These are phyloP conservation scores for Colletotrichum horii DNA, from an alignment of 2,329 filamentous ascomycete species.

Conservation along the genomic window DNA sequence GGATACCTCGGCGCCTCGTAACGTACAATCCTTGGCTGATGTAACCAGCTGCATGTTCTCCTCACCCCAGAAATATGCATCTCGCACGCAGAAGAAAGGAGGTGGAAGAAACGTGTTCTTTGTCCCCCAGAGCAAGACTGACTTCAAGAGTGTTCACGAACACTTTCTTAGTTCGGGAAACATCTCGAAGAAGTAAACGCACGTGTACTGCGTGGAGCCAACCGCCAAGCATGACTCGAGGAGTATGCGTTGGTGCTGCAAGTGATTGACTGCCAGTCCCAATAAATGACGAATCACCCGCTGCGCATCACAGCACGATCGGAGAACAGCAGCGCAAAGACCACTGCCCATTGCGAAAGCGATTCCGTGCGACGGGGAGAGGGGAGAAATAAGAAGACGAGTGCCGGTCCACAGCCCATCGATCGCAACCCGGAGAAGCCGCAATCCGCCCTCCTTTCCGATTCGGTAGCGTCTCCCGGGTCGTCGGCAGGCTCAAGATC, in stretches of 20 bases:
- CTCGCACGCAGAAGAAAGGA: accelerated
- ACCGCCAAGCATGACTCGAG: neutral
- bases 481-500: neutral
- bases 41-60: neutral
- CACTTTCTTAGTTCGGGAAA: accelerated
- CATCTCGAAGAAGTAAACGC: neutral
- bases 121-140: accelerated
- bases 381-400: neutral
- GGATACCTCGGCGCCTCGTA: neutral
- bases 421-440: neutral
- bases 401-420: neutral
- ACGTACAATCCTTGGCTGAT: neutral
- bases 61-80: neutral
- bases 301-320: neutral
- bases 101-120: neutral
- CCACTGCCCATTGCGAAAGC: neutral
- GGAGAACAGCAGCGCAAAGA: neutral
- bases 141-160: neutral
- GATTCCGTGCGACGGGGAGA: neutral
- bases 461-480: neutral
- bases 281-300: neutral
- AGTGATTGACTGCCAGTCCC: neutral
- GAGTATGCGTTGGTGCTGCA: neutral
- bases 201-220: neutral
- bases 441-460: neutral